Evolutionary conservation across 371 early-diverging fungal genomes (phyloP).

Genomic region (Circinella minor): DNA sequence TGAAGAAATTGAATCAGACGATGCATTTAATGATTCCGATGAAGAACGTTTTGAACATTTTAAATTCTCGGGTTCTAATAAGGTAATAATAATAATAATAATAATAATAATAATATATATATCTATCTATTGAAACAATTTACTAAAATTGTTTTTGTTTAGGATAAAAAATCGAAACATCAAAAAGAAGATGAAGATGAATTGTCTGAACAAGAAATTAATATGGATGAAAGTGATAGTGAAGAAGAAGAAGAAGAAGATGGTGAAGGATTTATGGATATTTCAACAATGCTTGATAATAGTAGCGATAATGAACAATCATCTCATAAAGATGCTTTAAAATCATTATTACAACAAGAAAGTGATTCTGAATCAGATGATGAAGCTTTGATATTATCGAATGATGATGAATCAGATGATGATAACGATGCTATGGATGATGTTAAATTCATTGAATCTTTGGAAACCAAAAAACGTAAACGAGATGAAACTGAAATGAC

Average conservation of each 20-base stretch:
- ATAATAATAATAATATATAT: not conserved
- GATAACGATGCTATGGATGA: conserved; percentile 42
- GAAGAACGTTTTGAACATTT: conserved; percentile 82
- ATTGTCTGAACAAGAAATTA: conserved; percentile 38
- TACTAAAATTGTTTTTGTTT: not conserved
- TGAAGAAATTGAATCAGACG: conserved; percentile 92
- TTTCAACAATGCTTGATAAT: conserved; percentile 63
- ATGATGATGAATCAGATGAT: conserved; percentile 45
- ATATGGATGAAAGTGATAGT: conserved; percentile 51
- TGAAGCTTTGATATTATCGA: conserved; percentile 22
- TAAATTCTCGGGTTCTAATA: conserved; percentile 53
- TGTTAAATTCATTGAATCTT: conserved; percentile 50
- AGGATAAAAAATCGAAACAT: conserved; percentile 14
- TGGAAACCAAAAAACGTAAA: conserved; percentile 55
- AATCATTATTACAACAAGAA: conserved; percentile 31
- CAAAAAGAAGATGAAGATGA: conserved; percentile 21
- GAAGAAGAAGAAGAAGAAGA: conserved; percentile 59
- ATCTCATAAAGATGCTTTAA: conserved; percentile 43
- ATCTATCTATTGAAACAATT: no score
- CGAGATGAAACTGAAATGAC: conserved; percentile 43
- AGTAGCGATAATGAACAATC: conserved; percentile 35
- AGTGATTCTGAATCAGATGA: conserved; percentile 42
- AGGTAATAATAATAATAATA: conserved; percentile 21
- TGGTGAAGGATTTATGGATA: conserved; percentile 58
- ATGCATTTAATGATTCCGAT: conserved; percentile 86